A percentile compares a stretch with the other conserved stretches of the same genome.
phyloP scores from a whole-genome alignment of 1,284 basidiomycete species.

The Baeospora myosura region DNA sequence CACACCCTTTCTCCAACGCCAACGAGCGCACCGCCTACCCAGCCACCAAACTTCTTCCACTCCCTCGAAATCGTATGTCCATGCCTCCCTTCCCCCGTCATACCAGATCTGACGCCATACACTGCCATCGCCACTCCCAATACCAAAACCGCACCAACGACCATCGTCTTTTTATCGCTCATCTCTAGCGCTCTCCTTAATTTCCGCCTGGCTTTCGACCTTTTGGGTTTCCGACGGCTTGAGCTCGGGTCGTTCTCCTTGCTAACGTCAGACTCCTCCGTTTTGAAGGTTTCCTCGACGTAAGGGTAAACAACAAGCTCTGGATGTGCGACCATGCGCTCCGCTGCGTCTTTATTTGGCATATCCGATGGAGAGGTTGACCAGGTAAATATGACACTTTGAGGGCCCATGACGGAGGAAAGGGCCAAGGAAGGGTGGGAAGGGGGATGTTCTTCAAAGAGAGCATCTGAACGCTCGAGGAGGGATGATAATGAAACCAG shows the following conservation, averaged over 20 bases:
- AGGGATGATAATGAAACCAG: conserved; percentile 27
- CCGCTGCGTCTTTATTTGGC: conserved; percentile 50
- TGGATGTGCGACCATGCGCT: conserved; percentile 49
- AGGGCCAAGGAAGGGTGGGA: conserved; percentile 36
- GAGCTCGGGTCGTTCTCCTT: conserved; percentile 16
- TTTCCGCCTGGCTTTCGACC: conserved; percentile 14
- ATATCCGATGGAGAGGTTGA: conserved; percentile 32
- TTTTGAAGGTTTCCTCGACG: conserved; percentile 28
- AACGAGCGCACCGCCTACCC: conserved; percentile 28
- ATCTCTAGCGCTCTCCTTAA: conserved; percentile 16
- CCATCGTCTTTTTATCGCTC: conserved; percentile 38
- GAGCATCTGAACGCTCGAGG: conserved; percentile 29
- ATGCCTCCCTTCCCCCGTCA: conserved; percentile 6
- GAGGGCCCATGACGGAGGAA: conserved; percentile 63
- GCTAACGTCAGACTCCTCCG: conserved; percentile 18
- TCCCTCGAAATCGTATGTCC: conserved; percentile 19
- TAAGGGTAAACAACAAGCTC: conserved; percentile 50
- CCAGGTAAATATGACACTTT: conserved; percentile 57
- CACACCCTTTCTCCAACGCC: conserved; percentile 30
- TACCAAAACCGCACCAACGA: conserved; percentile 57
- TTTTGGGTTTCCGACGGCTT: conserved; percentile 18
- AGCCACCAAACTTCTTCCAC: conserved; percentile 29
- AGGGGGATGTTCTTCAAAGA: conserved; percentile 29
- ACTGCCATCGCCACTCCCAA: conserved; percentile 62
- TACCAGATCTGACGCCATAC: conserved; percentile 33